Percentiles rank a stretch among this genome's conserved stretches.
phyloP scores from a whole-genome alignment of 345 rosid species.

The Populus davidiana region DNA sequence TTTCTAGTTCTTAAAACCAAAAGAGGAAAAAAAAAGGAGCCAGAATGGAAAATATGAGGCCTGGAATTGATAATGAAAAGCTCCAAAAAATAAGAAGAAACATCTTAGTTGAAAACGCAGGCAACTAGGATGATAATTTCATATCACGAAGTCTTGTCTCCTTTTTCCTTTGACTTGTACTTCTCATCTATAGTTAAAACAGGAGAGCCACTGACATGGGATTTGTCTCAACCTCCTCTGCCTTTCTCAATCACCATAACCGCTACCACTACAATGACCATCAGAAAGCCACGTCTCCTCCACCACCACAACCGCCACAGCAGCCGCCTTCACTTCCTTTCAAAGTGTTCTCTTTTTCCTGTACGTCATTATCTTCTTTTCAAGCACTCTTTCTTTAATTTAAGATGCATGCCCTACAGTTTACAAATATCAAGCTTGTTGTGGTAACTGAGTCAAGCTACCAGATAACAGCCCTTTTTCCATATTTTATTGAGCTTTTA shows the following conservation, averaged over 20 bases:
- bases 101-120: no score
- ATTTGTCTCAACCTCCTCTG: slow-evolving; percentile 3
- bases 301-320: not conserved
- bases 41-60: not conserved
- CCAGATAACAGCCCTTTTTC: not conserved
- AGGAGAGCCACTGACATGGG: slow-evolving; percentile 8
- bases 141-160: not conserved
- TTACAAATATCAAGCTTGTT: not conserved
- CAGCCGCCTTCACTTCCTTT: slow-evolving; percentile 1
- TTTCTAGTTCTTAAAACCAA: not conserved
- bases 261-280: not conserved
- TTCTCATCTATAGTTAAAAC: not conserved
- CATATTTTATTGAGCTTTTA: not conserved
- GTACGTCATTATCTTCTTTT: slow-evolving; percentile 14
- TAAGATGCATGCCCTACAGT: not conserved
- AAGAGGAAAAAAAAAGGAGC: no score
- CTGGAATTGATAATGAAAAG: not conserved
- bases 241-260: not conserved
- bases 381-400: not conserved
- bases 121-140: not conserved
- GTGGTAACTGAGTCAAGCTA: not conserved
- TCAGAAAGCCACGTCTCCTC: not conserved
- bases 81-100: not conserved
- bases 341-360: slow-evolving; percentile 5
- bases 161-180: no score